Conservation (phyloP, 176 grass and related monocot species). For the Avena atlantica region DNA sequence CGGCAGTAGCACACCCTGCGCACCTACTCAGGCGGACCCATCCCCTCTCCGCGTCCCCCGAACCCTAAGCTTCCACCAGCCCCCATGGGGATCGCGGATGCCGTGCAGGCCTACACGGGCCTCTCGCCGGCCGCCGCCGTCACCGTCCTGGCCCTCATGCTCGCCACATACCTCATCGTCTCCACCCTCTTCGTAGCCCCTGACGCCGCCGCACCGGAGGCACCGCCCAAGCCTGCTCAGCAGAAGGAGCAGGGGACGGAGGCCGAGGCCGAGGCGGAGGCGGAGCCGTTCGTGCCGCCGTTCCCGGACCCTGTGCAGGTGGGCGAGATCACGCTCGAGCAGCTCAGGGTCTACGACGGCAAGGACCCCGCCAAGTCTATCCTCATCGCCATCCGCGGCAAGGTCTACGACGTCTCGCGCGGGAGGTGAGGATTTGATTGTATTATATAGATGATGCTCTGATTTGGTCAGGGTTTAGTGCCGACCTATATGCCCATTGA, state of each 20-base stretch:
- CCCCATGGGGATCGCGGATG: slow-evolving; percentile 55
- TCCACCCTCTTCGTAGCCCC: slow-evolving; percentile 75
- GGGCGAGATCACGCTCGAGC: slow-evolving; percentile 81
- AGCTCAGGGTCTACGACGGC: slow-evolving; percentile 77
- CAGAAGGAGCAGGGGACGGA: not conserved
- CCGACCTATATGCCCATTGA: not conserved
- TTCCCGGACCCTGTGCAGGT: slow-evolving; percentile 63
- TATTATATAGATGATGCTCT: not conserved
- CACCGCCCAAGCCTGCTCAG: slow-evolving; percentile 8
- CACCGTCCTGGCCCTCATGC: slow-evolving; percentile 85
- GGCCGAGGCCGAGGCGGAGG: not conserved
- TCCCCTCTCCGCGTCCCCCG: not conserved
- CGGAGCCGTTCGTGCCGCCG: slow-evolving; percentile 44
- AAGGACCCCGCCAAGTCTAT: slow-evolving; percentile 78
- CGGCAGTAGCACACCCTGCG: slow-evolving; percentile 7
- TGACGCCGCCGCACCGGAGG: slow-evolving; percentile 8
- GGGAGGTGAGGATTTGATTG: slow-evolving; percentile 61
- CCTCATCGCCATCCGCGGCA: slow-evolving; percentile 82
- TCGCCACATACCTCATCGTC: slow-evolving; percentile 79
- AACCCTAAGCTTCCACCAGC: not conserved
- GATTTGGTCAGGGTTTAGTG: slow-evolving; percentile 20
- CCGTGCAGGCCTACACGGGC: slow-evolving; percentile 74
- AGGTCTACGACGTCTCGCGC: slow-evolving; percentile 83
- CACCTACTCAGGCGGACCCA: not conserved
- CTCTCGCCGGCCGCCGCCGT: slow-evolving; percentile 76